Conservation (phyloP, 2,329 filamentous ascomycete genomes). For the Monilinia fructicola region DNA sequence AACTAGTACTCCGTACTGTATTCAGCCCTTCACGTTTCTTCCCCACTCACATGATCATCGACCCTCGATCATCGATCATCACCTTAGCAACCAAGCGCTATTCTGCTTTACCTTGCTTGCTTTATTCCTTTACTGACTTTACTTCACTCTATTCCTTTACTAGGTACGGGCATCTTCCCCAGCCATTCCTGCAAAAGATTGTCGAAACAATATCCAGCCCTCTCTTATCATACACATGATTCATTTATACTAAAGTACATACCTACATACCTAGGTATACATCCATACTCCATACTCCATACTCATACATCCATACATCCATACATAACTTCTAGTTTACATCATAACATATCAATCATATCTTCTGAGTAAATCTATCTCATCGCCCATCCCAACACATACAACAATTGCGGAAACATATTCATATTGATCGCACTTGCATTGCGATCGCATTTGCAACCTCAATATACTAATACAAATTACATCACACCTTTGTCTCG, state of each 20-base stretch:
- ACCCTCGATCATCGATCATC: neutral
- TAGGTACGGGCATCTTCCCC: neutral
- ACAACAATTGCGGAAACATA: neutral
- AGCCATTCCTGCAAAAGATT: neutral
- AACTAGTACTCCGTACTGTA: no score
- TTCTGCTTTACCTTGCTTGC: no score
- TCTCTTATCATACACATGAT: neutral
- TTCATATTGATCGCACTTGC: neutral
- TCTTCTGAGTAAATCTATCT: neutral
- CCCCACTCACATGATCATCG: neutral
- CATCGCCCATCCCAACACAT: conserved; percentile 1
- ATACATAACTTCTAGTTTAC: neutral
- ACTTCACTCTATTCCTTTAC: no score
- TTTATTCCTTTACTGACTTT: no score
- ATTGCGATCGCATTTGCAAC: conserved; percentile 6
- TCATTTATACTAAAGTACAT: no score
- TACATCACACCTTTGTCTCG: neutral
- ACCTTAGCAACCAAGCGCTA: conserved; percentile 9
- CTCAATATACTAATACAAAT: neutral
- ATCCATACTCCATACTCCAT: no score
- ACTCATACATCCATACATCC: no score
- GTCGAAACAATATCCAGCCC: no score
- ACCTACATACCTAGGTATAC: neutral
- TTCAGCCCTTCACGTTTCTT: neutral
- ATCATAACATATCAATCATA: neutral